Percentiles rank a stretch among this genome's conserved stretches.
Evolutionary conservation across 2,329 filamentous ascomycete species (phyloP).

Genomic region (Claviceps maximensis): DNA sequence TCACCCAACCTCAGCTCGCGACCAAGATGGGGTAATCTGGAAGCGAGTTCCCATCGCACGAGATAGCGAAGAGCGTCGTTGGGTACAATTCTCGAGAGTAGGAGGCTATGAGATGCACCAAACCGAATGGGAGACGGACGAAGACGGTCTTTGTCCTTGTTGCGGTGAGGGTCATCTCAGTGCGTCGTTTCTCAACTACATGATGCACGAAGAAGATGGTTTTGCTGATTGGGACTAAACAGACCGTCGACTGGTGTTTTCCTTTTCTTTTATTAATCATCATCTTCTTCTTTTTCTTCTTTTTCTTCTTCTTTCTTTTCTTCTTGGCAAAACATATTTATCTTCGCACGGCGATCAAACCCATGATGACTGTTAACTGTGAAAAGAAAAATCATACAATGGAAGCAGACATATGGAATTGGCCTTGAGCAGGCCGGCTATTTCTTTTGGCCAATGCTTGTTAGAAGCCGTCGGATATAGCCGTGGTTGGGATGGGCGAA

Average conservation of each 20-base stretch:
- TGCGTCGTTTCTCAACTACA: conserved; percentile 20
- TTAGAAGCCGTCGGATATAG: neutral
- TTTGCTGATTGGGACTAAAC: conserved; percentile 3
- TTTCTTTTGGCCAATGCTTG: neutral
- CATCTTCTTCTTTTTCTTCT: neutral
- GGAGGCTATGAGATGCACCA: conserved; percentile 25
- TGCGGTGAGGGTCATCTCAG: conserved; percentile 26
- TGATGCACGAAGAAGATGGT: conserved; percentile 10
- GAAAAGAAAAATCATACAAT: neutral
- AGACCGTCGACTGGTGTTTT: neutral
- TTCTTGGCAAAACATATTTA: neutral
- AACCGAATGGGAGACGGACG: conserved; percentile 20
- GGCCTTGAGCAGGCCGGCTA: neutral
- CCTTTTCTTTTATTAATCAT: too few relatives aligned
- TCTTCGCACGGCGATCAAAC: neutral
- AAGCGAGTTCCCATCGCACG: conserved; percentile 33
- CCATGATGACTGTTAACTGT: neutral
- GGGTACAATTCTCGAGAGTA: conserved; percentile 32
- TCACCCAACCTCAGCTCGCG: conserved; percentile 27
- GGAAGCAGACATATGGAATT: neutral
- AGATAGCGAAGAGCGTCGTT: conserved; percentile 28
- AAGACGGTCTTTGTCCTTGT: conserved; percentile 26
- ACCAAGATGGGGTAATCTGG: conserved; percentile 35
- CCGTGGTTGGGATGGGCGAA: neutral
- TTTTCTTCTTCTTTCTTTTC: neutral